These are phyloP conservation scores for Orbilia ellipsospora DNA, from an alignment of 2,329 filamentous ascomycete species.

Conservation along the genomic window DNA sequence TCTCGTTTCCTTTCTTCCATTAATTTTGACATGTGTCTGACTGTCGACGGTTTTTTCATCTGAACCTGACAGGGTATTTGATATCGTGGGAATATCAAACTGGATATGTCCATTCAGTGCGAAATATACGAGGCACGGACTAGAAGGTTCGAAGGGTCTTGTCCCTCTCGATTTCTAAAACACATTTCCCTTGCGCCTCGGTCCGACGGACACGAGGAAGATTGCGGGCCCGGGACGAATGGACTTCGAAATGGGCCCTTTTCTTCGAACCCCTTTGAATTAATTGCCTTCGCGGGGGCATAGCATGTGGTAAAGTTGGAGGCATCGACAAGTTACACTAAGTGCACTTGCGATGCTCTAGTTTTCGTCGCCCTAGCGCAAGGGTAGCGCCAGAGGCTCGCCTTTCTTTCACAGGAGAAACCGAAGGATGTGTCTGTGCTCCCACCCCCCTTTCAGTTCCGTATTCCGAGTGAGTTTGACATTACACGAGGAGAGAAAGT, in stretches of 20 bases:
- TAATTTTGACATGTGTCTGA: conserved; percentile 40
- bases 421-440: conserved; percentile 41
- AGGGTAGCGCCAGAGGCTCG: not conserved
- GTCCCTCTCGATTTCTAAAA: conserved; percentile 38
- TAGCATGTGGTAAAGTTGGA: not conserved
- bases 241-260: not conserved
- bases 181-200: conserved; percentile 48
- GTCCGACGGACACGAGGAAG: conserved; percentile 48
- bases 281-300: not conserved
- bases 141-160: conserved; percentile 47
- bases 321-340: not conserved
- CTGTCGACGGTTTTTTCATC: conserved; percentile 7
- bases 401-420: not conserved
- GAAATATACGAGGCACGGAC: conserved; percentile 24
- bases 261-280: not conserved
- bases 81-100: conserved; percentile 1
- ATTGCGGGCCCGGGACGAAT: conserved; percentile 7
- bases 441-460: conserved; percentile 1
- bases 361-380: conserved; percentile 25
- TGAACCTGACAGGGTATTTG: conserved; percentile 15
- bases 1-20: not conserved
- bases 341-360: not conserved
- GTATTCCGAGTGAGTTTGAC: not conserved
- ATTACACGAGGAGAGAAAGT: conserved; percentile 6
- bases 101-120: conserved; percentile 8